Base-by-base conservation (phyloP, 495 filamentous ascomycete genomes). In the Neurospora sp. region DNA sequence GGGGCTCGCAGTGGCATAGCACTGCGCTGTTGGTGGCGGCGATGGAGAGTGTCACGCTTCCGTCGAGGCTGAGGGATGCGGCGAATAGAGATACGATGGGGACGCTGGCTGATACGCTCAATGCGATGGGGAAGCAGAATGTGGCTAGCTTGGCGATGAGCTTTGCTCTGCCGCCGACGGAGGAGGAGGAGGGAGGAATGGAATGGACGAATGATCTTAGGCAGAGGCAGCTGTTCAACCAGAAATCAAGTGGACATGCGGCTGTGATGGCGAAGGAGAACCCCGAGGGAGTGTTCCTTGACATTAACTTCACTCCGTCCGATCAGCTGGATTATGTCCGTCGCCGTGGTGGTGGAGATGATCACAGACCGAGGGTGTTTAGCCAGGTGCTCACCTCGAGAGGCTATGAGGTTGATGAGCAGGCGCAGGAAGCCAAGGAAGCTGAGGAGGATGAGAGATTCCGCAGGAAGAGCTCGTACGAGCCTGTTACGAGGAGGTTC, bases 11-110 rank as follows among this genome's bases (percentile, higher is more conserved):
- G 75, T 99, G 96, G 96, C 90, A 97, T 74, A 89, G 85, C 20
- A 91, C 92, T 16, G 95, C 91, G 9, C 80, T 98, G 35, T 83
- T 97, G 73, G 89, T 90, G 9, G 86, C 90, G 6, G 92, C 93
- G 9, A 76, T 98, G 38, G 96, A 99, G 80, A 94, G 88, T 38
- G 86, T 90, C 39, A 93, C 90, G 4, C 82, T 99, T 38, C 93
- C 93, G 14, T 89, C 92, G 11, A 86, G 94, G 39, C 80, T 97
- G 71, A 89, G 87, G 59, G 82, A 86, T 5, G 82, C 81, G 39
- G 77, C 84, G n/a, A 78, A 80, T 35, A 83, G 84, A 7, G 84
- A 84, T 35, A 85, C 82, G 4, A 77, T 93, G 40, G 83, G 85
- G n/a, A 85, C 89, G 73, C 86, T 98, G 77, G 89, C 91, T 74